phyloP scores from a whole-genome alignment of 345 rosid genomes.

The Gossypium rotundifolium region DNA sequence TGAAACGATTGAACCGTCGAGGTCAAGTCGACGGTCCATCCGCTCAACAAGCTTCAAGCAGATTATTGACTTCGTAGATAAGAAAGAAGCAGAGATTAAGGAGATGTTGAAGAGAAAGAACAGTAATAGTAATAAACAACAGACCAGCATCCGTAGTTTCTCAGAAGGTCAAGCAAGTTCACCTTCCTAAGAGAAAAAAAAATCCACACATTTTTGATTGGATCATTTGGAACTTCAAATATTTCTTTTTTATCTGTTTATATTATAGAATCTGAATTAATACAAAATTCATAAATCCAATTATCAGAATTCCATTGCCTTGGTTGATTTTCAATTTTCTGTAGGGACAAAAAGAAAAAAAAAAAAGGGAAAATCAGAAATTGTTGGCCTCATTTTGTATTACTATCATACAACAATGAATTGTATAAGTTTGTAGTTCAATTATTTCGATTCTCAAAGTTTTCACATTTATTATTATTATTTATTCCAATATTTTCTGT shows the following conservation, averaged over 20 bases:
- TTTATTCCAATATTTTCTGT: too few relatives aligned
- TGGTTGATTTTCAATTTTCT: neutral
- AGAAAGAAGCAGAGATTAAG: constrained; percentile 48
- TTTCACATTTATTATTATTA: too few relatives aligned
- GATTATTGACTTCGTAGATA: constrained; percentile 52
- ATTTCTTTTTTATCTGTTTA: neutral
- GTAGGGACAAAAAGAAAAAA: neutral
- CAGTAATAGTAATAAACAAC: constrained; percentile 26
- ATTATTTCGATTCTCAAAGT: too few relatives aligned
- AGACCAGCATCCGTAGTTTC: constrained; percentile 24
- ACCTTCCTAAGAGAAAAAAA: neutral
- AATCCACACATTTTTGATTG: neutral
- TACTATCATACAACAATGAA: neutral
- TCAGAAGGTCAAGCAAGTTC: constrained; percentile 21
- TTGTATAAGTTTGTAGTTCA: too few relatives aligned
- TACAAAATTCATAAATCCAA: neutral
- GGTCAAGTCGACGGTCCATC: constrained; percentile 28
- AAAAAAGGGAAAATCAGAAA: neutral
- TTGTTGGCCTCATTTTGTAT: neutral
- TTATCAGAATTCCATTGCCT: neutral
- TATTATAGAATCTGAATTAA: neutral
- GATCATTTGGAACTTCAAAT: neutral
- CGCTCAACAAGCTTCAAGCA: constrained; percentile 39
- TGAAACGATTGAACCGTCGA: constrained; percentile 42
- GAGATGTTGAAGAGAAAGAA: constrained; percentile 47